Base-by-base conservation (phyloP, 164 flowering plant genomes). In the Paratinospora sagittata region DNA sequence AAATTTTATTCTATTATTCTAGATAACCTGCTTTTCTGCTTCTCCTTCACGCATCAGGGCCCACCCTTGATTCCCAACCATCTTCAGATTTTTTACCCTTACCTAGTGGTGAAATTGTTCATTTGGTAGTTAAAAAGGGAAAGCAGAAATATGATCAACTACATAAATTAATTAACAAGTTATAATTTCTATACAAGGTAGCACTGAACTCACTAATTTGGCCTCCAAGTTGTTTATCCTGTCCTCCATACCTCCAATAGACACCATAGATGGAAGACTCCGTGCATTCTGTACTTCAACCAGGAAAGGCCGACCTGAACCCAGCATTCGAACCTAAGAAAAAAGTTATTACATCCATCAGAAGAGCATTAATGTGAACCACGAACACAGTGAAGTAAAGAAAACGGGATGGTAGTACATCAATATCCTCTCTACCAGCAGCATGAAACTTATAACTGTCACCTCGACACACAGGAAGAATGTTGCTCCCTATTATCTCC, bases 371-470 rank as follows among this genome's bases (percentile, higher is more conserved):
- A 61, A 71, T 7, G 8, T 36, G 63, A 52, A 33, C 43, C 52
- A 73, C 16, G 27, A 8, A 73, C 68, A 27, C 30, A 23, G 67
- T 13, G 62, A 55, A 70, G 27, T n/a, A 55, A 55, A 19, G 6
- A 77, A 76, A 71, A 73, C 61, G 74, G 62, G 75, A 43, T 13
- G 23, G 33, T 30, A 70, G 75, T 92, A 96, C 99, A 88, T 96
- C 98, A 62, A 96, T 93, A 80, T 96, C 99, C 79, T 96, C 99
- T 87, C 99, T 91, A 72, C 99, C 99, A 77, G 99, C 98, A 79
- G 98, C 99, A 80, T 96, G 99, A 71, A 96, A 96, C 84, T 93
- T 96, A 85, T 85, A 90, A 70, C 41, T 81, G 77, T 93, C 98
- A 70, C 92, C 95, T 65, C 61, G 78, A 66, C 90, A 93, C 7